phyloP scores from a whole-genome alignment of 306 rosid genomes.

The Ceratonia siliqua region DNA sequence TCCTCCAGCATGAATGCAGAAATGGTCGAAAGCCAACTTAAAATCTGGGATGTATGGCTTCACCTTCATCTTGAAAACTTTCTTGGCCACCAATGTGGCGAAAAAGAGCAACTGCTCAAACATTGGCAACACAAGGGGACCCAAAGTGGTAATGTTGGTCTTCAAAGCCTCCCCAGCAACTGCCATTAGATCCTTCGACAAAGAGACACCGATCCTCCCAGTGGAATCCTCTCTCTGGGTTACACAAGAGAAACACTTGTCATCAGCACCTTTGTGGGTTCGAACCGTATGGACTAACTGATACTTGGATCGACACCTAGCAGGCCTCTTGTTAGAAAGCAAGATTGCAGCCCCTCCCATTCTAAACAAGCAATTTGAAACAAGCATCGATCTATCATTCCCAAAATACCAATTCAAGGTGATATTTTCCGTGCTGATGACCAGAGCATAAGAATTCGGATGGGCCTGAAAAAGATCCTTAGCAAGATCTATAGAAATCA shows the following conservation, averaged over 20 bases:
- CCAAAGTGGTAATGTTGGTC: constrained; percentile 65
- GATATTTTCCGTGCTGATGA: constrained; percentile 67
- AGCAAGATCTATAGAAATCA: constrained; percentile 66
- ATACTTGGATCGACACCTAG: constrained; percentile 48
- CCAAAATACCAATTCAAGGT: constrained; percentile 75
- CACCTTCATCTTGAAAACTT: constrained; percentile 53
- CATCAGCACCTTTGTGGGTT: constrained; percentile 65
- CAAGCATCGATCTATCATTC: constrained; percentile 64
- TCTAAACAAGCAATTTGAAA: constrained; percentile 67
- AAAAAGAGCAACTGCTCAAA: constrained; percentile 64
- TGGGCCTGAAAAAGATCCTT: constrained; percentile 64
- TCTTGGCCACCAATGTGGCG: constrained; percentile 50
- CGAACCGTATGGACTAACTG: constrained; percentile 55
- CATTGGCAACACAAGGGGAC: constrained; percentile 68
- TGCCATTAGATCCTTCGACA: constrained; percentile 66
- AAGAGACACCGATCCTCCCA: constrained; percentile 54
- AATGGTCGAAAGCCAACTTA: constrained; percentile 66
- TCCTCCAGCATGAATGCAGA: constrained; percentile 71
- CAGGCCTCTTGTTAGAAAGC: constrained; percentile 53
- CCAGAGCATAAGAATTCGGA: constrained; percentile 61
- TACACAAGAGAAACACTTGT: constrained; percentile 63
- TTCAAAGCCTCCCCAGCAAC: constrained; percentile 71
- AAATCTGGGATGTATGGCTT: constrained; percentile 70
- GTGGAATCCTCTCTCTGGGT: constrained; percentile 54
- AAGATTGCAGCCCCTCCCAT: constrained; percentile 71